Conservation (phyloP, 192 early-diverging fungal species). For the Backusella liffmaniae region DNA sequence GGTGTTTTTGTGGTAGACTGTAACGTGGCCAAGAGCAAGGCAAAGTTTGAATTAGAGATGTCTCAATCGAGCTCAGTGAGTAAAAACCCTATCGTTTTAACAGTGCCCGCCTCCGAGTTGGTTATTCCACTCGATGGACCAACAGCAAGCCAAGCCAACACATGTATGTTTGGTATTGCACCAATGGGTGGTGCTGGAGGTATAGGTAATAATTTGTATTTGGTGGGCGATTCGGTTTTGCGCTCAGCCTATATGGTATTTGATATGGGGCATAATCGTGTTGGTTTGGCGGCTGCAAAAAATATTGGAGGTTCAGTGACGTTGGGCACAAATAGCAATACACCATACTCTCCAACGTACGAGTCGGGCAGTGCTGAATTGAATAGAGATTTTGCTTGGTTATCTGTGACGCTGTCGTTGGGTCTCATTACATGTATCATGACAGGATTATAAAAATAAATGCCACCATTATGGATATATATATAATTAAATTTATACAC, state of each 20-base stretch:
- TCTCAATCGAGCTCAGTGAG: constrained; percentile 6
- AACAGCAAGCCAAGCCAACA: neutral
- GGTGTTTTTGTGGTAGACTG: constrained; percentile 29
- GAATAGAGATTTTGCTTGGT: neutral
- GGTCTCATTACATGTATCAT: neutral
- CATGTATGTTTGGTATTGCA: constrained; percentile 36
- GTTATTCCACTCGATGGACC: constrained; percentile 32
- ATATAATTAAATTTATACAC: neutral
- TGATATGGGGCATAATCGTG: constrained; percentile 37
- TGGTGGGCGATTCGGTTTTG: constrained; percentile 36
- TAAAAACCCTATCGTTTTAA: constrained; percentile 20
- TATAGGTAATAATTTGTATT: constrained; percentile 24
- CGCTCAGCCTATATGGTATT: constrained; percentile 37
- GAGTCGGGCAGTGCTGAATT: neutral
- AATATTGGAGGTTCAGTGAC: constrained; percentile 17
- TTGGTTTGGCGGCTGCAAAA: constrained; percentile 28
- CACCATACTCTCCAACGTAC: neutral
- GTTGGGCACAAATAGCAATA: neutral
- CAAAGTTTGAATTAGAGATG: constrained; percentile 17
- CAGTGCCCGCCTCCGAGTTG: constrained; percentile 22
- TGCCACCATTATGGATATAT: neutral
- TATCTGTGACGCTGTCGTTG: neutral
- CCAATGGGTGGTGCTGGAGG: constrained; percentile 2
- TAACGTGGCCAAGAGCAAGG: constrained; percentile 13
- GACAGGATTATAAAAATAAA: neutral